These are phyloP conservation scores for Aspergillus sp. DNA, from an alignment of 2,329 filamentous ascomycete species.

Conservation along the genomic window DNA sequence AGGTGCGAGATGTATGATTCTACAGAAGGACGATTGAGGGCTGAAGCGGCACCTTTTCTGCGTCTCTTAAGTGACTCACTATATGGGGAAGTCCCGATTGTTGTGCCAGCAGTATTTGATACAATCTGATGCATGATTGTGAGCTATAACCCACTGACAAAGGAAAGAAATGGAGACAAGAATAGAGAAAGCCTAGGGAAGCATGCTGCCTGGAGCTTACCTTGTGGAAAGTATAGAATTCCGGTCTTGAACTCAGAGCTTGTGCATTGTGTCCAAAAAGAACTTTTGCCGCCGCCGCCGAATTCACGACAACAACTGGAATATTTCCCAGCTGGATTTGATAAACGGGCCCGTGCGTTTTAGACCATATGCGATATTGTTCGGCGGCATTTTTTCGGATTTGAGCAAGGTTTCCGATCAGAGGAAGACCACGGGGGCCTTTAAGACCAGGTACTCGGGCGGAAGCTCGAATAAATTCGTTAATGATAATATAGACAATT, in stretches of 20 bases:
- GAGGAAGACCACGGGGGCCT: constrained; percentile 54
- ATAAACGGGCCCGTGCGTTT: constrained; percentile 54
- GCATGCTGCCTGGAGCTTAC: constrained; percentile 32
- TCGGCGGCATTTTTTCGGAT: constrained; percentile 59
- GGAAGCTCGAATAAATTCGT: constrained; percentile 51
- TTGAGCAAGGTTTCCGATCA: constrained; percentile 59
- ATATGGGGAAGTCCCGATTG: constrained; percentile 68
- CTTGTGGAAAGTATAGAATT: constrained; percentile 63
- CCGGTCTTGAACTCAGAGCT: constrained; percentile 57
- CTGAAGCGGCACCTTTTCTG: constrained; percentile 66
- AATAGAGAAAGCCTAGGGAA: neutral
- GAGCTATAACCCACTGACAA: neutral
- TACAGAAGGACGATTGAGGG: constrained; percentile 66
- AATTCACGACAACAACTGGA: constrained; percentile 59
- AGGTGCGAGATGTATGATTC: constrained; percentile 64
- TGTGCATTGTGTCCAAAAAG: constrained; percentile 58
- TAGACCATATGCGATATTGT: constrained; percentile 59
- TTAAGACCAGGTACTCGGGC: constrained; percentile 51
- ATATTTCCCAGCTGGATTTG: constrained; percentile 62
- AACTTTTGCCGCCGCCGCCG: constrained; percentile 52
- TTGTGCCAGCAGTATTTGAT: constrained; percentile 66
- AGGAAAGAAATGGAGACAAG: neutral
- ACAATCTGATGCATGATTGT: constrained; percentile 50
- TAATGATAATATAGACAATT: constrained; percentile 51
- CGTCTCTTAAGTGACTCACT: constrained; percentile 65